Evolutionary conservation across 2,329 filamentous ascomycete species (phyloP).

Genomic region (Alternaria brassicae): DNA sequence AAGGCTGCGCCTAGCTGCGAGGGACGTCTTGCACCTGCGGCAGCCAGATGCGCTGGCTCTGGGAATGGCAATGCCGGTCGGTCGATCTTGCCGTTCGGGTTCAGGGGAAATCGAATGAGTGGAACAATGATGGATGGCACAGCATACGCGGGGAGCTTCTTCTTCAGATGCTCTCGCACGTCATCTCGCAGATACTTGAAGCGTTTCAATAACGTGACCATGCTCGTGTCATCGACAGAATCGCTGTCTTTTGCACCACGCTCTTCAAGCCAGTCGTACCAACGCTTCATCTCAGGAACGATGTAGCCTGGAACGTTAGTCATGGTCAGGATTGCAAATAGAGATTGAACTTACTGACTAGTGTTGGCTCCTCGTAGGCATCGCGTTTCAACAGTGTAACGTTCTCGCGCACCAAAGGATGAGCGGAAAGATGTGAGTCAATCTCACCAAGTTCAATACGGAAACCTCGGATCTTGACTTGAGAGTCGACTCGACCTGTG

Average conservation of each 20-base stretch:
- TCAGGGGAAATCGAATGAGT: conserved; percentile 76
- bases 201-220: conserved; percentile 64
- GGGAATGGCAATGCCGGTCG: conserved; percentile 81
- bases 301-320: conserved; percentile 64
- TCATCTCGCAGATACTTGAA: conserved; percentile 68
- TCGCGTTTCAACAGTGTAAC: conserved; percentile 85
- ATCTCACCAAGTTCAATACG: conserved; percentile 95
- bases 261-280: conserved; percentile 70
- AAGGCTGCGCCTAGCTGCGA: conserved; percentile 56
- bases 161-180: conserved; percentile 72
- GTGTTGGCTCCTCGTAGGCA: conserved; percentile 80
- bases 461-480: conserved; percentile 97
- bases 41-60: conserved; percentile 71
- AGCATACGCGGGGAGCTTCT: conserved; percentile 75
- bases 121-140: conserved; percentile 78
- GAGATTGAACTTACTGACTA: conserved; percentile 68
- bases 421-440: conserved; percentile 78
- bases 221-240: conserved; percentile 55
- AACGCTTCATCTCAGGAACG: conserved; percentile 79
- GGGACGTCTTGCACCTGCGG: conserved; percentile 59
- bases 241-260: conserved; percentile 49
- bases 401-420: conserved; percentile 80
- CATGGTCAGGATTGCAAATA: neutral
- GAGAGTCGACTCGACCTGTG: conserved; percentile 81
- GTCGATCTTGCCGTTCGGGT: conserved; percentile 72